Base-by-base conservation (phyloP, 139 green algal genomes). In the Haematococcus sp. region DNA sequence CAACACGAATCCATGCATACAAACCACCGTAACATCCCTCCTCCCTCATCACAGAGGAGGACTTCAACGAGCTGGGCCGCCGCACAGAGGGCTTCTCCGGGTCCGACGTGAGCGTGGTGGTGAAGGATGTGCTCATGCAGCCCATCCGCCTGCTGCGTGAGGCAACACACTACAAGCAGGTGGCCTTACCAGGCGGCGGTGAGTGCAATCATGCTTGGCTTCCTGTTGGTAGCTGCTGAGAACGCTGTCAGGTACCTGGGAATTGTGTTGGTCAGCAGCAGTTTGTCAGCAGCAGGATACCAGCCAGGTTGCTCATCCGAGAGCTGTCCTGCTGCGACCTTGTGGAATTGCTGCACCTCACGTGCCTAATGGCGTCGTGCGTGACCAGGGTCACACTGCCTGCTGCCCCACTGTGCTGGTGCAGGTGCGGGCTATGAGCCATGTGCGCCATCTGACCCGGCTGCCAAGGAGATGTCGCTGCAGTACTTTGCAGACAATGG, bases 71-170 rank as follows among this genome's bases (percentile, higher is more conserved):
- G 73, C 85, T 99, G 44, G 96, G 84, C 0, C 67, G 44, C 13
- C 74, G 70, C 20, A 97, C 93, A 0, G 90, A 97, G 61, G 95
- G 96, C 44, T 98, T 98, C 80, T 95, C 87, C 23, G 96, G 92
- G 34, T 92, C 83, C 4, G 93, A 97, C 70, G 77, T 95, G 22
- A 84, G 71, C 60, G 85, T 93, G 32, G 76, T 91, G 16, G 93
- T 98, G 33, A 97, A 98, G 86, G 95, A 99, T 71, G 96, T 99
- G 64, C 88, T 99, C 5, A 98, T 98, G 89, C 91, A 99, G 86
- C 96, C 96, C 49, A 93, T 99, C 71, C 89, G 96, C 15, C 92
- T 92, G 74, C 68, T 90, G 43, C 74, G 88, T 40, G 96, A 99
- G 64, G 92, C 95, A 1, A 98, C 93, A 59, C 93, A 98, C 83